phyloP scores from a whole-genome alignment of 225 moss, liverwort and hornwort species.

The Anthoceros angustus region DNA sequence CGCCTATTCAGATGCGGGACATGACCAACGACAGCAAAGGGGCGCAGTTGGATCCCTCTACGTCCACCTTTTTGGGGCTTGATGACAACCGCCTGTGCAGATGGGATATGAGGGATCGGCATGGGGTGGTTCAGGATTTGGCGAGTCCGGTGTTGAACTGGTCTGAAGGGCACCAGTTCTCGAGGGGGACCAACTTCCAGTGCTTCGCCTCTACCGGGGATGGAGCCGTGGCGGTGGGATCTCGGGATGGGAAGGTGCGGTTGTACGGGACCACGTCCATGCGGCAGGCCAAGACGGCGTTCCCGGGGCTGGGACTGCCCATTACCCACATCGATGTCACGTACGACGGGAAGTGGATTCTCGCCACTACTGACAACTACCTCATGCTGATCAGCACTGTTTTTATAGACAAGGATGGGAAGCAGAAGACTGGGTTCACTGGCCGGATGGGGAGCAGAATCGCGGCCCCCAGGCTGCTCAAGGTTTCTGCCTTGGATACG shows the following conservation, averaged over 20 bases:
- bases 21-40: constrained; percentile 89
- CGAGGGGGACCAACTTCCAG: constrained; percentile 71
- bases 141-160: constrained; percentile 61
- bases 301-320: constrained; percentile 76
- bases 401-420: constrained; percentile 83
- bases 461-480: constrained; percentile 74
- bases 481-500: constrained; percentile 65
- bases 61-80: constrained; percentile 72
- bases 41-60: constrained; percentile 39
- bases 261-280: constrained; percentile 79
- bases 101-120: constrained; percentile 86
- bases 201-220: constrained; percentile 85
- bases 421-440: constrained; percentile 55
- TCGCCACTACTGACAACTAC: constrained; percentile 89
- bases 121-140: constrained; percentile 84
- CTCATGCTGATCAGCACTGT: constrained; percentile 83
- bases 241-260: constrained; percentile 86
- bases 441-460: constrained; percentile 68
- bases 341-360: constrained; percentile 86
- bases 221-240: constrained; percentile 85
- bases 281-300: constrained; percentile 92
- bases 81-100: constrained; percentile 85
- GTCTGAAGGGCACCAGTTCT: constrained; percentile 88
- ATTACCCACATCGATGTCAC: constrained; percentile 98
- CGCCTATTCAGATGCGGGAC: constrained; percentile 74